Evolutionary conservation across 2,329 filamentous ascomycete species (phyloP), one percentile per base, ranked within the genome.

Genomic region (Ceratocystis colombiana): DNA sequence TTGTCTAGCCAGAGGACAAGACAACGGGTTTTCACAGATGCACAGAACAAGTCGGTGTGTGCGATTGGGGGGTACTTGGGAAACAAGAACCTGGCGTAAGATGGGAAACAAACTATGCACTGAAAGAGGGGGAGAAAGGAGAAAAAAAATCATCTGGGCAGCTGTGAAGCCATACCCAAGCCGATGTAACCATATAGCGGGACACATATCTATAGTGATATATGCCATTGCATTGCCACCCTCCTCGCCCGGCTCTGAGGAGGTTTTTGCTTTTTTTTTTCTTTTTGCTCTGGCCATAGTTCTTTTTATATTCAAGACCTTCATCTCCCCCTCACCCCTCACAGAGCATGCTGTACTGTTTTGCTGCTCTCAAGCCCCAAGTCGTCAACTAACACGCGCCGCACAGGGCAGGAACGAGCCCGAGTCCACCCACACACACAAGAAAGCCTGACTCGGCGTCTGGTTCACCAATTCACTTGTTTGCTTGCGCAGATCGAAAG

Each of bases 341-440:
- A 3, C 15, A 59, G 15, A 59, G 12, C 15, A 59, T 59, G 53
- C 28, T 15, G 1, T 59, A n/a, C 22, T n/a, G 25, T 25, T 12
- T 59, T 22, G 22, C 22, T 41, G 37, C 37, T 12, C 37, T 3
- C 37, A 41, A 41, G 37, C 53, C 28, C 53, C 53, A 5, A 59
- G 15, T 6, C 12, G 25, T 37, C 53, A n/a, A 59, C 53, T 59
- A 59, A 59, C 53, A 59, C 53, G 28, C 22, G 53, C 28, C 53
- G 28, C 53, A 59, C 53, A 59, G 53, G 53, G 28, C 53, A 59
- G 53, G 53, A 59, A 59, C 3, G 3, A 59, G 53, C 53, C 53
- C 53, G 28, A 59, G 53, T n/a, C 28, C 12, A 10, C 8, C 48
- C 30, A 30, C n/a, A 8, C n/a, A 48, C 6, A 30, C 30, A 30